Conservation (phyloP, 139 green algal genomes). For the Parachlorella kessleri region DNA sequence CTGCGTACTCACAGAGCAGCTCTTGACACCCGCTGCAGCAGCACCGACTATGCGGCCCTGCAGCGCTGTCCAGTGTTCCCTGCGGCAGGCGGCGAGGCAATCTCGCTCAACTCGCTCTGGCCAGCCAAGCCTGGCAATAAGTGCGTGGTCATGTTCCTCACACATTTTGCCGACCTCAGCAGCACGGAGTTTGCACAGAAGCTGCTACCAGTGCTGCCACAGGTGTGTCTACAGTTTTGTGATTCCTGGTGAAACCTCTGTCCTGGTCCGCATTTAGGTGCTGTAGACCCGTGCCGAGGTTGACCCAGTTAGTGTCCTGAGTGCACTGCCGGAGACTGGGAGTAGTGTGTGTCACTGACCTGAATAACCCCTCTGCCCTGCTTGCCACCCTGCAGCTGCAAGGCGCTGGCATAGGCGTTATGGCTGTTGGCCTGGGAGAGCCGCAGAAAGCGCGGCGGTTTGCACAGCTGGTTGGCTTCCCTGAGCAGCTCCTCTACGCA, state of each 20-base stretch:
- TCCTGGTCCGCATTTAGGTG: too few species aligned
- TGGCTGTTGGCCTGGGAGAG: slow-evolving; percentile 60
- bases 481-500: slow-evolving; percentile 60
- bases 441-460: slow-evolving; percentile 54
- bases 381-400: slow-evolving; percentile 21
- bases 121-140: background rate
- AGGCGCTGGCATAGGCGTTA: slow-evolving; percentile 32
- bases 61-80: slow-evolving; percentile 2
- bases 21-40: too few species aligned
- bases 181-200: slow-evolving; percentile 73
- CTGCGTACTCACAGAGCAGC: too few species aligned
- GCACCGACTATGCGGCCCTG: slow-evolving; percentile 7
- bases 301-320: too few species aligned
- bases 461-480: slow-evolving; percentile 56
- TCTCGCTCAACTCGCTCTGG: slow-evolving; percentile 9
- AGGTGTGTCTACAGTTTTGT: too few species aligned
- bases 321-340: too few species aligned
- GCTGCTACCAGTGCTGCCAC: slow-evolving; percentile 42
- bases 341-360: too few species aligned
- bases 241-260: too few species aligned
- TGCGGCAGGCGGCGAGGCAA: background rate
- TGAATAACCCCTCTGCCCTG: too few species aligned
- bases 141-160: slow-evolving; percentile 65
- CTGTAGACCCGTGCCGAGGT: too few species aligned
- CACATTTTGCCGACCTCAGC: slow-evolving; percentile 78